These are phyloP conservation scores for Fraxinus xanthoxyloides DNA, from an alignment of 305 asterid genomes.

Conservation along the genomic window DNA sequence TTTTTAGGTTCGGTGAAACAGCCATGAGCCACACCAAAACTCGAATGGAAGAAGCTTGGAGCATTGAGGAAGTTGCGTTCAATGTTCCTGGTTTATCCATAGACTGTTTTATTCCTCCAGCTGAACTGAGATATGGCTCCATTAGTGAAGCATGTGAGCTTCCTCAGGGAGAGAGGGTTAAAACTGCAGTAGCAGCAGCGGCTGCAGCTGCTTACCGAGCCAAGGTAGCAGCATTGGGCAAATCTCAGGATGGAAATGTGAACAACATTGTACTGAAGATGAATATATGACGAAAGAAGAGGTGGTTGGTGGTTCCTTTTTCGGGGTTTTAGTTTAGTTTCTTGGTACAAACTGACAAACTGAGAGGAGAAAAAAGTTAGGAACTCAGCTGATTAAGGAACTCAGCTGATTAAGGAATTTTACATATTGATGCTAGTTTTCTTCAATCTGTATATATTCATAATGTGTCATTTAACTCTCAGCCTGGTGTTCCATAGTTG, in stretches of 20 bases:
- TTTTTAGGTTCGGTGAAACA: conserved; percentile 87
- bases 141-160: conserved; percentile 53
- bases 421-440: conserved; percentile 28
- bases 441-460: conserved; percentile 52
- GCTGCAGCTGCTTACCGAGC: conserved; percentile 54
- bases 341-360: conserved; percentile 38
- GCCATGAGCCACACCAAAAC: conserved; percentile 93
- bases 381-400: conserved; percentile 29
- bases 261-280: conserved; percentile 46
- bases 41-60: conserved; percentile 89
- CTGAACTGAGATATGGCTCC: conserved; percentile 53
- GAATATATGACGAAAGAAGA: conserved; percentile 25
- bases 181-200: conserved; percentile 39
- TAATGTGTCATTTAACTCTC: conserved; percentile 26
- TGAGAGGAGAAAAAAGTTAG: background rate
- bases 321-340: conserved; percentile 28
- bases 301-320: background rate
- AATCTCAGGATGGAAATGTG: conserved; percentile 32
- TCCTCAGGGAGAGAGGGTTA: conserved; percentile 56
- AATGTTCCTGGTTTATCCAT: conserved; percentile 73
- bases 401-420: conserved; percentile 32
- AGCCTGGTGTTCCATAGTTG: conserved; percentile 25
- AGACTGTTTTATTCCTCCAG: conserved; percentile 91
- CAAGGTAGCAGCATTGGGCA: conserved; percentile 50
- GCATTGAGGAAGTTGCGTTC: conserved; percentile 89